These are phyloP conservation scores for Agrostemma githago DNA, from an alignment of 148 eudicot species.

Conservation along the genomic window DNA sequence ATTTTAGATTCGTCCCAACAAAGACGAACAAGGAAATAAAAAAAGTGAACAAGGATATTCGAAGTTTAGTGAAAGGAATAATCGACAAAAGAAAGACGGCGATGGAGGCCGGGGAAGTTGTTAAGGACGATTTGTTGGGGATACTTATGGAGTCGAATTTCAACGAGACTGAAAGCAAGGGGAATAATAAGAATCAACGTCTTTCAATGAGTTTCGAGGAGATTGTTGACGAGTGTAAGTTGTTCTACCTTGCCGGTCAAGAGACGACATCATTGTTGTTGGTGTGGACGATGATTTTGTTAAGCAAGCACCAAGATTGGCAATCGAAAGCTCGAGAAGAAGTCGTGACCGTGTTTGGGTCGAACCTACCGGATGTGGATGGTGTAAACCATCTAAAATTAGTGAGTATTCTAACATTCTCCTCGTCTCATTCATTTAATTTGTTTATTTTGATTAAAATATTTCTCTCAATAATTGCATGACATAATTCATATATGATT, in stretches of 20 bases:
- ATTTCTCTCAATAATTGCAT: too few relatives aligned
- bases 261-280: constrained; percentile 34
- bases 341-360: constrained; percentile 28
- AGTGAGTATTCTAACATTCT: constrained; percentile 21
- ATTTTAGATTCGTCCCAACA: constrained; percentile 29
- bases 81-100: constrained; percentile 29
- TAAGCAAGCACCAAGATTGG: constrained; percentile 38
- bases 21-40: constrained; percentile 28
- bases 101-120: constrained; percentile 28
- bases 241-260: constrained; percentile 42
- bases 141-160: constrained; percentile 31
- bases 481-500: too few relatives aligned
- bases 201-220: constrained; percentile 28
- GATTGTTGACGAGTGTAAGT: constrained; percentile 34
- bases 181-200: constrained; percentile 1
- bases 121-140: constrained; percentile 29
- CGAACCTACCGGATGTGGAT: constrained; percentile 29
- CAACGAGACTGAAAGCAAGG: constrained; percentile 14
- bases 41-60: constrained; percentile 10
- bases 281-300: constrained; percentile 37
- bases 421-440: too few relatives aligned
- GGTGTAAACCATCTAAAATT: constrained; percentile 23
- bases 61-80: constrained; percentile 16
- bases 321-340: constrained; percentile 36
- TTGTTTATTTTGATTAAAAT: too few relatives aligned